Base-by-base conservation (phyloP, 2,329 filamentous ascomycete genomes). In the Alternaria ventricosa region DNA sequence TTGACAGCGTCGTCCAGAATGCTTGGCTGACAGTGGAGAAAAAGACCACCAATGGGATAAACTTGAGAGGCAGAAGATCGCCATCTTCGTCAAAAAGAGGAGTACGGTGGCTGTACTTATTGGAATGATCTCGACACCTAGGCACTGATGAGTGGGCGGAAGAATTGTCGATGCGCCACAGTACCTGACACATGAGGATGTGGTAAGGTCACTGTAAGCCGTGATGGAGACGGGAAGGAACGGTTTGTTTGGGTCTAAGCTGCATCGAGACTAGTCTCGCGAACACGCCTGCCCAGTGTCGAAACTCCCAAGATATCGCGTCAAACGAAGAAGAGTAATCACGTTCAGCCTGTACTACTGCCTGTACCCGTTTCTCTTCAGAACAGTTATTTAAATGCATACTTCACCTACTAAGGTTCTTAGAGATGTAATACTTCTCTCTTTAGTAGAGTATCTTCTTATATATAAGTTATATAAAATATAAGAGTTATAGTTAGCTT, bases 11-110 rank as follows among this genome's bases (percentile, higher is more conserved):
- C 60, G 62, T 46, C 57, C 59, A 65, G 47, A 53, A 61, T 59
- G 41, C 69, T 72, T 73, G 69, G 71, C 69, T 28, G 58, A 59
- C 43, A 10, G 51, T 49, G 27, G 15, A 36, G 41, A 59, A 41
- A 69, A 69, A 61, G 63, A 67, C 71, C 70, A 71, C 71, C 70
- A 74, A 74, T 72, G 53, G 66, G 67, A 70, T 47, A 51, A 68
- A 66, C 55, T 56, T 53, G 11, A 25, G 44, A 25, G 23, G 27
- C 20, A 28, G 27, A 18, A 55, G 47, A 57, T 64, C 43, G 44
- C 28, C 10, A 28, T 46, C 25, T 12, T 13, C 44, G 33, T 45
- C 15, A 33, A 43, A 30, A 18, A n/a, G 28, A 33, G 41, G 25
- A 22, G 30, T 36, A 28, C 22, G 25, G 15, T 18, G 43, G 28